Percentiles rank a stretch among this genome's conserved stretches.
These are phyloP conservation scores for Hyaloperonospora arabidopsidis DNA, from an alignment of 352 stramenopile genomes.

Conservation along the genomic window DNA sequence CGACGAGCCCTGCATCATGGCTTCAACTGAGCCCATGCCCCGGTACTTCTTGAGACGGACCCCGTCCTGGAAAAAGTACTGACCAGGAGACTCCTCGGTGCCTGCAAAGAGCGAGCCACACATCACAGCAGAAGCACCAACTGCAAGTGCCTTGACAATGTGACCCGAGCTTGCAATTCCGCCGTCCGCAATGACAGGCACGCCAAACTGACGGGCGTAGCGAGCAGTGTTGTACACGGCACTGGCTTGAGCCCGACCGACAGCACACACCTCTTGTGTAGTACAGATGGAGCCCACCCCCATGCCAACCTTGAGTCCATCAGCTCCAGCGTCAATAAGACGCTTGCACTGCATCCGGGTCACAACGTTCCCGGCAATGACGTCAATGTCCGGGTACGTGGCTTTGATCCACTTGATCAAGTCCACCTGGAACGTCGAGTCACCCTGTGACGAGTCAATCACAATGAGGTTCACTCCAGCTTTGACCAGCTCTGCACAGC, in stretches of 20 bases:
- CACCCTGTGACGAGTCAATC: constrained; percentile 98
- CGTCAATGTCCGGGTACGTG: constrained; percentile 91
- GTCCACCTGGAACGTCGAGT: constrained; percentile 91
- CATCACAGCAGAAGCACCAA: constrained; percentile 98
- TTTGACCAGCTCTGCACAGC: constrained; percentile 86
- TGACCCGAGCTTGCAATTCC: constrained; percentile 97
- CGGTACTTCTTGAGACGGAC: constrained; percentile 99
- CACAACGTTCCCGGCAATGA: constrained; percentile 99
- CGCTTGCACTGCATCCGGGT: constrained; percentile 96
- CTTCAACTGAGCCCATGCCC: constrained; percentile 99
- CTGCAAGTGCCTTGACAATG: constrained; percentile 97
- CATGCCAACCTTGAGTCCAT: constrained; percentile 99
- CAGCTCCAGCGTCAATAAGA: constrained; percentile 97
- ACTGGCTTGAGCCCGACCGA: constrained; percentile 96
- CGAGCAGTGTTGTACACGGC: constrained; percentile 97
- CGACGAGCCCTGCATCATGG: constrained; percentile 95
- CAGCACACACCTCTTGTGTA: constrained; percentile 98
- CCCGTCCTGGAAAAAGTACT: constrained; percentile 99
- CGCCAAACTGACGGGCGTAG: constrained; percentile 92
- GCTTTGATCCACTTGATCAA: constrained; percentile 93
- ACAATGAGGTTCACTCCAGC: constrained; percentile 99
- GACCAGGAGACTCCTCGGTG: constrained; percentile 97
- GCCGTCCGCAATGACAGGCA: constrained; percentile 98
- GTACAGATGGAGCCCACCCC: constrained; percentile 99
- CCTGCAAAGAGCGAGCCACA: constrained; percentile 99